Conservation (phyloP, 306 rosid genomes). For the Rosa persica region DNA sequence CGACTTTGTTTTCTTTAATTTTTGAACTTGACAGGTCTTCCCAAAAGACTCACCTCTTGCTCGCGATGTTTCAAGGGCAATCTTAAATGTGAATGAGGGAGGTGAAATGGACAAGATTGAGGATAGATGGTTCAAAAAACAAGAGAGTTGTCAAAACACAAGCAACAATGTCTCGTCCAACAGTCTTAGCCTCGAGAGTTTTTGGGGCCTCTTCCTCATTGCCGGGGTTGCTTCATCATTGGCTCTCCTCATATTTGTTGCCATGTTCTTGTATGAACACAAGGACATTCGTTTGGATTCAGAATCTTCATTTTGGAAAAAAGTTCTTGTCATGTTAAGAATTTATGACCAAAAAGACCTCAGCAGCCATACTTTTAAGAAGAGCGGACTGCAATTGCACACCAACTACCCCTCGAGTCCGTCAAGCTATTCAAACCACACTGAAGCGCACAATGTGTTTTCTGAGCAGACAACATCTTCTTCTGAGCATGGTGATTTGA, state of each 20-base stretch:
- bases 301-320: slow-evolving; percentile 30
- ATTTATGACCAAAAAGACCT: slow-evolving; percentile 37
- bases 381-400: slow-evolving; percentile 7
- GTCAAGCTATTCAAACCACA: slow-evolving; percentile 13
- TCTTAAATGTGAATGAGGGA: slow-evolving; percentile 25
- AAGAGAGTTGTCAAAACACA: slow-evolving; percentile 8
- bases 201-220: slow-evolving; percentile 41
- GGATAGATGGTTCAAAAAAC: slow-evolving; percentile 8
- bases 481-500: slow-evolving; percentile 3
- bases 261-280: slow-evolving; percentile 20
- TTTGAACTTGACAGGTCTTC: slow-evolving; percentile 16
- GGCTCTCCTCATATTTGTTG: slow-evolving; percentile 18
- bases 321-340: slow-evolving; percentile 20
- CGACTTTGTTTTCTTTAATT: background rate
- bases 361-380: slow-evolving; percentile 40
- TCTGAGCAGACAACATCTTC: background rate
- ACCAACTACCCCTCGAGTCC: slow-evolving; percentile 3
- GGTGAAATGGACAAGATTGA: slow-evolving; percentile 20
- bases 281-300: background rate
- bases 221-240: slow-evolving; percentile 16
- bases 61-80: slow-evolving; percentile 26
- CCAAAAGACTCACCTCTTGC: slow-evolving; percentile 29
- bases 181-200: slow-evolving; percentile 35
- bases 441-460: slow-evolving; percentile 4
- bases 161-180: slow-evolving; percentile 8